Conservation (phyloP, 306 rosid species). For the Senna tora region DNA sequence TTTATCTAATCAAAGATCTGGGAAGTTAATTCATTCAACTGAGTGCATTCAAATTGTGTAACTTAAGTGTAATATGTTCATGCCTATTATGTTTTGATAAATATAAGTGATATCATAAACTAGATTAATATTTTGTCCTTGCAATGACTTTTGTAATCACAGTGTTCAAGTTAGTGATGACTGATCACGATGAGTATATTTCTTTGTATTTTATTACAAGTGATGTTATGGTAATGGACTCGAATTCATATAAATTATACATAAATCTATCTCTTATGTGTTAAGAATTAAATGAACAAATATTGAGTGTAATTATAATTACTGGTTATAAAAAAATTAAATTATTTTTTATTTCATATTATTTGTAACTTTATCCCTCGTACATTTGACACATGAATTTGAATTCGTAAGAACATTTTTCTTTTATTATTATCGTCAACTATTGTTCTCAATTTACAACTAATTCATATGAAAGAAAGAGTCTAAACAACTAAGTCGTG, state of each 20-base stretch:
- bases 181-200: background rate
- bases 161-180: background rate
- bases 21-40: slow-evolving; percentile 27
- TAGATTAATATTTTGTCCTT: background rate
- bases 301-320: too few species aligned
- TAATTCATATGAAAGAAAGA: background rate
- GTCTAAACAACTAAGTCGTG: background rate
- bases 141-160: background rate
- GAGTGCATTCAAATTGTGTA: slow-evolving; percentile 32
- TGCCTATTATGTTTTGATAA: slow-evolving; percentile 24
- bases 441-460: background rate
- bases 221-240: too few species aligned
- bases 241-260: too few species aligned
- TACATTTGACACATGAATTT: too few species aligned
- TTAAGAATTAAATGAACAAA: too few species aligned
- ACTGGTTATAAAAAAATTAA: too few species aligned
- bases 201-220: background rate
- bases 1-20: slow-evolving; percentile 16
- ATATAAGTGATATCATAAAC: background rate
- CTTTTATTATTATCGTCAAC: background rate
- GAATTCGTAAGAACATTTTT: too few species aligned
- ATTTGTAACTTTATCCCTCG: too few species aligned
- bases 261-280: too few species aligned
- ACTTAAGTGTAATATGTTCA: slow-evolving; percentile 28
- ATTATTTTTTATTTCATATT: too few species aligned